A percentile compares a stretch with the other conserved stretches of the same genome.
phyloP scores from a whole-genome alignment of 2,329 filamentous ascomycete genomes.

The Xylariaceae sp. region DNA sequence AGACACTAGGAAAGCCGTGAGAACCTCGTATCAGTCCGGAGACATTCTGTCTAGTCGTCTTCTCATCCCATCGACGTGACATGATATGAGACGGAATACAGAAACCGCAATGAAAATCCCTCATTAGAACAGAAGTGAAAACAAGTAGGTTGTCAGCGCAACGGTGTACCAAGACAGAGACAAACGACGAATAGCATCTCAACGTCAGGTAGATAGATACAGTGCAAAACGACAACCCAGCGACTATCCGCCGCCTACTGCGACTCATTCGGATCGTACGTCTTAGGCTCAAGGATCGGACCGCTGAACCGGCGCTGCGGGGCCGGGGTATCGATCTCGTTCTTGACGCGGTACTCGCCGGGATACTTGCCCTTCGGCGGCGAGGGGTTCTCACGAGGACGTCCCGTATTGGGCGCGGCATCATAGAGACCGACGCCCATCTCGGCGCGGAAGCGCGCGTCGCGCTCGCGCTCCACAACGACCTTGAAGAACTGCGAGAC shows the following conservation, averaged over 20 bases:
- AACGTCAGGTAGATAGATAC: too few relatives aligned
- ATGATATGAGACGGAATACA: too few relatives aligned
- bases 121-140: too few relatives aligned
- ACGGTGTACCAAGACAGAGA: too few relatives aligned
- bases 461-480: conserved; percentile 51
- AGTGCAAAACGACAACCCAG: neutral
- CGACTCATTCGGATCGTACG: conserved; percentile 10
- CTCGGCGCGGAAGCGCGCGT: conserved; percentile 6
- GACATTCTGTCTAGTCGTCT: conserved; percentile 12
- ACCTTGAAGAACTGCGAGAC: conserved; percentile 58
- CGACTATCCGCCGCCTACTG: neutral
- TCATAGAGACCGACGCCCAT: neutral
- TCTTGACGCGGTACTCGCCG: conserved; percentile 15
- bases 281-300: conserved; percentile 18
- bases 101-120: too few relatives aligned
- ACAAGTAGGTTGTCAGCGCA: too few relatives aligned
- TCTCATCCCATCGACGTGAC: too few relatives aligned
- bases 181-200: too few relatives aligned
- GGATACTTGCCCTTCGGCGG: conserved; percentile 7
- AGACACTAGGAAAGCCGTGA: neutral
- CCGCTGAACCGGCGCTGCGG: conserved; percentile 23
- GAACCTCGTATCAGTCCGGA: neutral
- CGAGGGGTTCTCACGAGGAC: neutral
- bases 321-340: conserved; percentile 12
- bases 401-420: neutral